Conservation (phyloP, 371 early-diverging fungal species). For the Sporodiniella umbellata region DNA sequence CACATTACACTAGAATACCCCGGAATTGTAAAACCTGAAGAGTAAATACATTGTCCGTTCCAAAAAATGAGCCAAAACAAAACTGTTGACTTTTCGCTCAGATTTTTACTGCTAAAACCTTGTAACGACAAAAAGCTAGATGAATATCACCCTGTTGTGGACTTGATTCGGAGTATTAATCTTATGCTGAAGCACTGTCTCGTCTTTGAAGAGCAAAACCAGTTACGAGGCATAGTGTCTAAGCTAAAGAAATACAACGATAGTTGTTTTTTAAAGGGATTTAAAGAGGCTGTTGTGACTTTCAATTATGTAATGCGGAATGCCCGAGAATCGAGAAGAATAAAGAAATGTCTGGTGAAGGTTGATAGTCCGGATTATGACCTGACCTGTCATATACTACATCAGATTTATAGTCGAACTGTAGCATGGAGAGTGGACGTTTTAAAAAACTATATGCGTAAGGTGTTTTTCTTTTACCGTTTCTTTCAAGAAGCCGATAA, state of each 20-base stretch:
- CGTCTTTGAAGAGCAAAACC: conserved; percentile 19
- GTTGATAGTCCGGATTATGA: conserved; percentile 52
- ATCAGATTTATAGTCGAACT: conserved; percentile 82
- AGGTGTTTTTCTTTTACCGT: background rate
- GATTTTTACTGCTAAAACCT: background rate
- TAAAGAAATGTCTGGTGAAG: conserved; percentile 34
- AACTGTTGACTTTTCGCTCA: background rate
- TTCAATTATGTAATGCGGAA: background rate
- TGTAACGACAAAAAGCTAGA: conserved; percentile 46
- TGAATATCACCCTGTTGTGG: conserved; percentile 76
- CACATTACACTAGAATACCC: background rate
- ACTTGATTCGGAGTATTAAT: conserved; percentile 65
- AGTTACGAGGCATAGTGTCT: background rate
- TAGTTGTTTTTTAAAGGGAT: background rate
- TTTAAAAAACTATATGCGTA: conserved; percentile 75
- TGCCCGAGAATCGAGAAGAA: conserved; percentile 24
- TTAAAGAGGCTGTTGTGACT: background rate
- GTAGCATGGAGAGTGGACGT: conserved; percentile 80
- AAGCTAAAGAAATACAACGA: background rate
- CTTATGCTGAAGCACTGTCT: conserved; percentile 61
- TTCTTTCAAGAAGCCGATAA: too few relatives aligned
- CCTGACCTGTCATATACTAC: conserved; percentile 75
- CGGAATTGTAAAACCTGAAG: background rate
- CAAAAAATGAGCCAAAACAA: background rate
- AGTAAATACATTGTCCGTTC: too few relatives aligned